Percentiles rank a stretch among this genome's conserved stretches.
These are phyloP conservation scores for Phytopythium aichiense DNA, from an alignment of 352 stramenopile genomes.

Conservation along the genomic window DNA sequence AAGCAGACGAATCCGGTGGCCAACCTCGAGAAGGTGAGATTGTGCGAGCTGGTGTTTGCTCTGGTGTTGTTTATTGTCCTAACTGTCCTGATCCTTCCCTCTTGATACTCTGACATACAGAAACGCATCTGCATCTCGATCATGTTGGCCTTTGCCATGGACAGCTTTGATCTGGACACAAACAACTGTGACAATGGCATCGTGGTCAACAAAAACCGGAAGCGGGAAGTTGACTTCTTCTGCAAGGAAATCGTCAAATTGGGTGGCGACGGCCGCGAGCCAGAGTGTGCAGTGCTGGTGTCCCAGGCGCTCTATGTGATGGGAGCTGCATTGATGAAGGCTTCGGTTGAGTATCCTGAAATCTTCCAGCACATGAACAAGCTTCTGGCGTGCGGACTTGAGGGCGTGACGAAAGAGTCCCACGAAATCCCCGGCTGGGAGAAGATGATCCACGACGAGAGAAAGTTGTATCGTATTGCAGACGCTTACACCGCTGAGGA, in stretches of 20 bases:
- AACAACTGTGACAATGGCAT: conserved; percentile 10
- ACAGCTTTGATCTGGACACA: conserved; percentile 26
- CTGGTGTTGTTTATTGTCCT: background rate
- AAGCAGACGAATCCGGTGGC: background rate
- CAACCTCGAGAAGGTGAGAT: background rate
- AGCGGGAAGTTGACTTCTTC: conserved; percentile 72
- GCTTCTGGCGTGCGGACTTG: conserved; percentile 23
- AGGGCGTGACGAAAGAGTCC: conserved; percentile 11
- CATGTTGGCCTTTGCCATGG: conserved; percentile 26
- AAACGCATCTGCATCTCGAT: conserved; percentile 11
- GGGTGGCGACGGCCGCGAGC: conserved; percentile 3
- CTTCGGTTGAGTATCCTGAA: conserved; percentile 41
- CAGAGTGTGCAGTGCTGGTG: conserved; percentile 24
- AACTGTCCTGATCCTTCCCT: background rate
- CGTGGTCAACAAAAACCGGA: conserved; percentile 38
- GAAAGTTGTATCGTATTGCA: background rate
- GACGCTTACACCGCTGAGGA: background rate
- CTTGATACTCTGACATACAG: background rate
- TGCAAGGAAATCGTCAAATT: conserved; percentile 62
- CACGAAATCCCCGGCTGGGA: background rate
- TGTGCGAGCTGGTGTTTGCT: background rate
- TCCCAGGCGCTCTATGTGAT: conserved; percentile 46
- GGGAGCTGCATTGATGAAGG: conserved; percentile 37
- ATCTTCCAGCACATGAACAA: conserved; percentile 49
- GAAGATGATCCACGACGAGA: conserved; percentile 10